These are phyloP conservation scores for Syzygium aromaticum DNA, from an alignment of 345 rosid species.

Conservation along the genomic window DNA sequence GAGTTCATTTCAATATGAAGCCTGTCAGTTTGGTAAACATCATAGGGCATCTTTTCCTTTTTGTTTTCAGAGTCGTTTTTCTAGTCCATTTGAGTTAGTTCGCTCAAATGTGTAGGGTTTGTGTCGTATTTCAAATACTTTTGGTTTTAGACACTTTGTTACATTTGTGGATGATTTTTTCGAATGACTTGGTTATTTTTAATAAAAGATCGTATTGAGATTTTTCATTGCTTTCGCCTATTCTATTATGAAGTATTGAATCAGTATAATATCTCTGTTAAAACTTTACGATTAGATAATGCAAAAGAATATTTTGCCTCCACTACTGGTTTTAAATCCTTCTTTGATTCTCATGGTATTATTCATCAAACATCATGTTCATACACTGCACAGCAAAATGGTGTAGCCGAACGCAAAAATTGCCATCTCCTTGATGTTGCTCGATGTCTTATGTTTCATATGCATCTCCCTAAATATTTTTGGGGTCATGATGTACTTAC, in stretches of 20 bases:
- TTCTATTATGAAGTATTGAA: no score
- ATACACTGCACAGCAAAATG: no score
- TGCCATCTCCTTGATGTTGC: background rate
- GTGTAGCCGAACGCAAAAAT: no score
- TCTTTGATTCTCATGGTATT: no score
- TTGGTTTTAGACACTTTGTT: fast-evolving
- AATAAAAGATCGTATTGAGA: background rate
- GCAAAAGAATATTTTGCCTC: no score
- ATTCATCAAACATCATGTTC: no score
- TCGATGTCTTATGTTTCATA: background rate
- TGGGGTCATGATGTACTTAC: background rate
- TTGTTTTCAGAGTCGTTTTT: background rate
- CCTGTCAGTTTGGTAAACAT: background rate
- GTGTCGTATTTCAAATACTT: background rate
- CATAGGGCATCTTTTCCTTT: background rate
- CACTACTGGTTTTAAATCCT: no score
- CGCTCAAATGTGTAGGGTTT: background rate
- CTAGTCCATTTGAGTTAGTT: background rate
- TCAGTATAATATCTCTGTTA: no score
- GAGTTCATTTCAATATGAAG: background rate
- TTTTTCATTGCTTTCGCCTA: no score
- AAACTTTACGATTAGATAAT: no score
- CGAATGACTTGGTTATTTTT: background rate
- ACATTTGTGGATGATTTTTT: background rate
- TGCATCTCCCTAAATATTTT: background rate